phyloP scores from a whole-genome alignment of 257 asterid genomes.

The Solanum pinnatisectum region DNA sequence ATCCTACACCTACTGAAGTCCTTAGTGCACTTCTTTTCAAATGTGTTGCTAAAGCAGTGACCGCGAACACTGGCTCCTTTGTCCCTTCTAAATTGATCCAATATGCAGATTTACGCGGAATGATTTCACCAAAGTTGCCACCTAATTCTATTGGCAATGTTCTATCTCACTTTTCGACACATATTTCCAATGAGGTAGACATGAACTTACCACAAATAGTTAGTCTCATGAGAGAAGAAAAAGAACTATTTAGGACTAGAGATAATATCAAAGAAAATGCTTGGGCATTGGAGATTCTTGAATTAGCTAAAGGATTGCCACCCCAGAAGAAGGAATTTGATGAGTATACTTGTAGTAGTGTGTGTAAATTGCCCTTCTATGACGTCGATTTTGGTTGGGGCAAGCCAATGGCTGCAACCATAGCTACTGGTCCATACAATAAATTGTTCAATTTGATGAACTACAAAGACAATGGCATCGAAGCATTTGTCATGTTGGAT shows the following conservation, averaged over 20 bases:
- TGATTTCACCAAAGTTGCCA: background rate
- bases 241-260: background rate
- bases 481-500: background rate
- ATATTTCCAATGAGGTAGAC: background rate
- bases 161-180: background rate
- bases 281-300: background rate
- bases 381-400: slow-evolving; percentile 2
- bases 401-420: background rate
- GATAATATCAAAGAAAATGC: background rate
- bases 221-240: background rate
- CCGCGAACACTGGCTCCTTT: background rate
- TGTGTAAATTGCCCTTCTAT: background rate
- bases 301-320: background rate
- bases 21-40: slow-evolving; percentile 1
- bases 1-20: background rate
- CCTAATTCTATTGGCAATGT: background rate
- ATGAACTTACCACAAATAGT: background rate
- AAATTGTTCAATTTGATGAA: background rate
- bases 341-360: background rate
- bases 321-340: background rate
- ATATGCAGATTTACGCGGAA: background rate
- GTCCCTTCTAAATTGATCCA: background rate
- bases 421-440: background rate
- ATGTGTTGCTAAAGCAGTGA: background rate
- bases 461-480: background rate